Evolutionary conservation across 192 early-diverging fungal species (phyloP), one percentile per base, ranked within the genome.

Genomic region (Linnemannia schmuckeri): DNA sequence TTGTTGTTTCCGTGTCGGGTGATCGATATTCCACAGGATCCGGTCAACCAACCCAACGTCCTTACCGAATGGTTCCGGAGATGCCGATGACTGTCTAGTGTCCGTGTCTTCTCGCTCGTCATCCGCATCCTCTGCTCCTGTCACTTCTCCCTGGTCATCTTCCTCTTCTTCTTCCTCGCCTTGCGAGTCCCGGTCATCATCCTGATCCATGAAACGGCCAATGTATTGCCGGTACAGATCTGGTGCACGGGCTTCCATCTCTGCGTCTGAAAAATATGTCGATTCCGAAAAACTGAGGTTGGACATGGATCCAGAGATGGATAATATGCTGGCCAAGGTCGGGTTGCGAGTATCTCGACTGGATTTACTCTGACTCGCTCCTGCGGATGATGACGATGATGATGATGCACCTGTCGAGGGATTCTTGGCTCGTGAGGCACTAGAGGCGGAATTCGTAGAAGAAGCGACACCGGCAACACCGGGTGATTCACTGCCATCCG

Each of bases 221-320:
- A 87, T 87, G n/a, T 87, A 87, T 24, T 87, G 85, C 27, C 78
- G 80, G 68, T 87, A 87, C 24, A 87, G 38, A 10, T 87, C 79
- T 24, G 85, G 85, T 40, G 76, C 85, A 22, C 85, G 52, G 0
- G 85, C 75, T 47, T 81, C 76, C 85, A 87, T 87, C 49, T 87
- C 85, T 27, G 85, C 85, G 30, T 87, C 85, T 24, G 85, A 87
- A 33, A 87, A 87, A 66, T 87, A 87, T 20, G 85, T 87, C 37
- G 85, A 87, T 24, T 81, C 85, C 17, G 79, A 77, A 66, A 87
- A 87, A 40, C 85, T 87, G 13, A 87, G 80, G 57, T 81, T 81
- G 24, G 85, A 81, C 80, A 87, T 74, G 71, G 85, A 87, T 54
- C 85, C 85, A 35, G 85, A 87, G 52, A 87, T 78, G 18, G 85